A percentile compares a stretch with the other conserved stretches of the same genome.
phyloP scores from a whole-genome alignment of 371 early-diverging fungal species.

The Lichtheimia ornata region DNA sequence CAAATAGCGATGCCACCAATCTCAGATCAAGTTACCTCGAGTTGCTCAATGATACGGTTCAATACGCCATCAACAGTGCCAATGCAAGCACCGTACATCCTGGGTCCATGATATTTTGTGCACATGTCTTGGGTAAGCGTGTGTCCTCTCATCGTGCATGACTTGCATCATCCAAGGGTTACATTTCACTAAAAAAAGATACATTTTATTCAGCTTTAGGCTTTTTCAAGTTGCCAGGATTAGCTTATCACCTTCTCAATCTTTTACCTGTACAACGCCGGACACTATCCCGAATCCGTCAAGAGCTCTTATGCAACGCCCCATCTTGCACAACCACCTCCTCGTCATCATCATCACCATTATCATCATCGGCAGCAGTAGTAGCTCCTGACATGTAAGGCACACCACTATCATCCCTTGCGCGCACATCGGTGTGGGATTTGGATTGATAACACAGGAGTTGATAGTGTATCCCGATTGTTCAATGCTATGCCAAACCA shows the following conservation, averaged over 20 bases:
- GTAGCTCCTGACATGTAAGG: too few species aligned
- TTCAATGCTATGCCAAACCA: conserved; percentile 9
- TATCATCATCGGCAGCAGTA: not conserved
- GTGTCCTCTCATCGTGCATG: too few species aligned
- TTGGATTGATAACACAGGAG: not conserved
- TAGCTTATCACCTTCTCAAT: conserved; percentile 46
- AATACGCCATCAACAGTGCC: conserved; percentile 45
- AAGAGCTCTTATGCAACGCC: conserved; percentile 31
- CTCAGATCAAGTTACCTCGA: conserved; percentile 18
- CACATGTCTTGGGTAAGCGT: conserved; percentile 43
- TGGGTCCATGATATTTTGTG: conserved; percentile 55
- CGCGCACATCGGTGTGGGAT: too few species aligned
- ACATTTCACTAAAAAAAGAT: not conserved
- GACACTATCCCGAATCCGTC: conserved; percentile 37
- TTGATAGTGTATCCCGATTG: conserved; percentile 2
- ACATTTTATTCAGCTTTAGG: conserved; percentile 36
- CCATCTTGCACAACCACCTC: not conserved
- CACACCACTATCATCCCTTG: too few species aligned
- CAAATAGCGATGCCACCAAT: conserved; percentile 2
- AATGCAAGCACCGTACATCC: conserved; percentile 50
- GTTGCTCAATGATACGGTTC: conserved; percentile 27
- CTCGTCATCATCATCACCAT: not conserved
- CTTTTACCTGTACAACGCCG: conserved; percentile 37
- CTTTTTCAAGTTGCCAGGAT: conserved; percentile 58
- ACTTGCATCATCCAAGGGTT: not conserved